Base-by-base conservation (phyloP, 169 alveolate genomes). In the Amoebophrya sp. region DNA sequence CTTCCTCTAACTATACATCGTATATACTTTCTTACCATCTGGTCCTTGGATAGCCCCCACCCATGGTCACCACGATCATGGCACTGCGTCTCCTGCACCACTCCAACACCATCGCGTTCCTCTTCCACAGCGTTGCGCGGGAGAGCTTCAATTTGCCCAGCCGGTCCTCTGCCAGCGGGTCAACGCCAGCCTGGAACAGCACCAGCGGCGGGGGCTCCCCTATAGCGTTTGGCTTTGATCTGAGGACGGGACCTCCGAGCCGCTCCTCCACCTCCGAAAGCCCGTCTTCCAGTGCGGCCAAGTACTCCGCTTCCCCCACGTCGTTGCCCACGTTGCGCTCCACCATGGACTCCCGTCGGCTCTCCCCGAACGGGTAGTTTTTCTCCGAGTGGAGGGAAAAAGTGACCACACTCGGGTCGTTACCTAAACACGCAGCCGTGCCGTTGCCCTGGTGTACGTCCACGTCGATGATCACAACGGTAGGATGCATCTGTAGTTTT, bases 361-460 rank as follows among this genome's bases (percentile, higher is more conserved):
- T 13, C 34, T 58, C 78, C 10, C 78, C 78, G 34, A 58, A 58
- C 4, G 78, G 78, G 34, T 58, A 58, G 78, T 58, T 58, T 4
- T 16, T 2, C 39, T 16, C 78, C 34, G 78, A 2, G 78, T 58
- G 78, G 34, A 58, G 78, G 38, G 78, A 58, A 58, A 58, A 58
- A 29, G 78, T 58, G 7, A 58, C 0, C 4, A 58, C 23, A 2
- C 29, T 7, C 78, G 78, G 78, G 34, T 58, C 78, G 4, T 58
- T 29, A 1, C 10, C 78, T 1, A 58, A 2, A 29, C 78, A 58
- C 29, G 78, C 78, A 58, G 78, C 78, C 10, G 78, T 58, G 26
- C 78, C 78, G 78, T 58, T 58, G 78, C 78, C 78, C 78, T 58
- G 78, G 23, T 58, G 78, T 7, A 58, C 78, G 78, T 58, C 78